Base-by-base conservation (phyloP, 2,329 filamentous ascomycete species). In the Dactylonectria macrodidyma region DNA sequence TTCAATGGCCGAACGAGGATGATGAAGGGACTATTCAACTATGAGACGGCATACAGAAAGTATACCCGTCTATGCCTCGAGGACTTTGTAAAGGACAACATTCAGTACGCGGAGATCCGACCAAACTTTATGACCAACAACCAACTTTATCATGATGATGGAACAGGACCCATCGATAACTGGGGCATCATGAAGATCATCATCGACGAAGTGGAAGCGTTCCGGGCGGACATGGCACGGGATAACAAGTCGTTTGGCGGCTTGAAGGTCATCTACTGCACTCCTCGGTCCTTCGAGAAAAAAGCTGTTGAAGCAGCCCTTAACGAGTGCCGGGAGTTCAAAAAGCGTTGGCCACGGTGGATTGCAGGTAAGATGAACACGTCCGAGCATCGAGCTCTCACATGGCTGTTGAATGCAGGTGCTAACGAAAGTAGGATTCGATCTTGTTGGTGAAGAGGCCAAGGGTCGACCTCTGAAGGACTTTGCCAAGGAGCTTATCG, bases 1-100 rank as follows among this genome's bases (percentile, higher is more conserved):
- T 95, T 94, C 78, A 92, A 93, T 70, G 86, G 87, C 56, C 86
- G 90, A 4, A 93, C 91, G 3, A 86, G 90, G 57, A 91, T 91
- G 82, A 92, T 93, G 86, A 93, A 93, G 75, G 91, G 91, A 0
- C 82, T 93, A 0, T 87, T 93, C 73, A 91, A 91, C 76, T 93
- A 93, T 72, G 86, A 89, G 75, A 84, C 82, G 3, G 89, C 90
- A 3, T 93, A 90, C 75, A 82, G 83, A 54, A 82, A 80, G 77
- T 93, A 93, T 72, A 91, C 90, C 2, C 81, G 83, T 10, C 77
- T 81, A 3, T 89, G 88, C 22, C 87, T 93, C 11, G 81, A 90
- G 65, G 87, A 89, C 67, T 90, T 93, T 77, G 86, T 89, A 24
- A 75, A 82, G 6, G 90, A 93, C 75, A 88, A 88, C 50, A 90